Evolutionary conservation across 768 basidiomycete species (phyloP).

Genomic region (Lentinula sp.): DNA sequence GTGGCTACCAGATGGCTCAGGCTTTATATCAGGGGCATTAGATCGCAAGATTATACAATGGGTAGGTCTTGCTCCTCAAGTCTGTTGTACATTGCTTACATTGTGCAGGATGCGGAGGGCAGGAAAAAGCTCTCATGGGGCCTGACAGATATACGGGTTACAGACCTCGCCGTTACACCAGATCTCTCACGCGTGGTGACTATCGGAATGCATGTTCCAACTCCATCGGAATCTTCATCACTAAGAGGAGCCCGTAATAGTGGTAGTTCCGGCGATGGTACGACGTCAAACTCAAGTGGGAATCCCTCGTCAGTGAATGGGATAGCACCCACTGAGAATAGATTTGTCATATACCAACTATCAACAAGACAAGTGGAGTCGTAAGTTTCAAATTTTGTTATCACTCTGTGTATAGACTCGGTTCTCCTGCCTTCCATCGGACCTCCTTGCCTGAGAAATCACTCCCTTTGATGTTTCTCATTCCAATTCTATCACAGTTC

Average conservation of each 20-base stretch:
- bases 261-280: constrained; percentile 28
- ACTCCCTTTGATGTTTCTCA: constrained; percentile 5
- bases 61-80: constrained; percentile 40
- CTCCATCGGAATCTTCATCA: constrained; percentile 17
- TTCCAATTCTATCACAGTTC: constrained; percentile 37
- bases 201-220: constrained; percentile 59
- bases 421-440: background rate
- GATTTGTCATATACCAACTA: constrained; percentile 70
- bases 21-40: constrained; percentile 85
- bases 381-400: constrained; percentile 39
- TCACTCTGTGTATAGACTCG: background rate
- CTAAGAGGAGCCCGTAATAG: constrained; percentile 8
- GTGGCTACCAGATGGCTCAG: constrained; percentile 85
- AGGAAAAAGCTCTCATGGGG: constrained; percentile 67
- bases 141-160: constrained; percentile 69
- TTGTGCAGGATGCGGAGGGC: constrained; percentile 65
- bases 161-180: constrained; percentile 82
- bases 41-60: constrained; percentile 81
- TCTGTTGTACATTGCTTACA: background rate
- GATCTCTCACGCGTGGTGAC: constrained; percentile 80
- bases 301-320: constrained; percentile 15
- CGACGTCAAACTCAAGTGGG: constrained; percentile 25
- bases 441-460: background rate
- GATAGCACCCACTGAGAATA: constrained; percentile 30
- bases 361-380: constrained; percentile 58